Percentiles rank a stretch among this genome's conserved stretches.
Conservation (phyloP, 1,284 basidiomycete species). For the Erythrobasidium hasegawianum region DNA sequence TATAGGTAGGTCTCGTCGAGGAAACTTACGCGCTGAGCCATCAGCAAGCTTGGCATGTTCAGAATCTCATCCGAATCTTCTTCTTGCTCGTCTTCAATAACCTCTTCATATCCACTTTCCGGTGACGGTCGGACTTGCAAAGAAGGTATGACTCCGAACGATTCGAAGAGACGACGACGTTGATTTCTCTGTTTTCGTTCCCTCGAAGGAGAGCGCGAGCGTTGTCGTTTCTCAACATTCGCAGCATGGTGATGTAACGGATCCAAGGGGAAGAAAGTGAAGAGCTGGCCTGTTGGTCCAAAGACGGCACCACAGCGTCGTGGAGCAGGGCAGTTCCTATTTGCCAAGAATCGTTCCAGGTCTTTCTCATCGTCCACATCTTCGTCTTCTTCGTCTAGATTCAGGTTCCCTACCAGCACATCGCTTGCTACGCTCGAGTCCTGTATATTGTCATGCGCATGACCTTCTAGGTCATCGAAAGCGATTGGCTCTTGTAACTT, state of each 20-base stretch:
- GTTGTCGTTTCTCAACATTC: constrained; percentile 44
- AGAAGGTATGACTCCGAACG: constrained; percentile 33
- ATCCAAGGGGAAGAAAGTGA: constrained; percentile 70
- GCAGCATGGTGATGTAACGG: constrained; percentile 47
- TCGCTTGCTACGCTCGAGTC: not conserved
- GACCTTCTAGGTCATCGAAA: constrained; percentile 46
- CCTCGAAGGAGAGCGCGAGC: constrained; percentile 47
- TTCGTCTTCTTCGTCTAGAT: constrained; percentile 45
- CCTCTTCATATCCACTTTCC: constrained; percentile 20
- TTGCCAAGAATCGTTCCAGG: constrained; percentile 52
- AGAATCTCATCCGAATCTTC: constrained; percentile 30
- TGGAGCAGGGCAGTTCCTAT: constrained; percentile 72
- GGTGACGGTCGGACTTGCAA: constrained; percentile 6
- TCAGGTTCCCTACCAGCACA: not conserved
- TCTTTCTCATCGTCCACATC: constrained; percentile 45
- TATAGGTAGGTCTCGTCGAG: not conserved
- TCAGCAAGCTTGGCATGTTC: constrained; percentile 2
- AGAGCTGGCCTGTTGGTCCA: constrained; percentile 71
- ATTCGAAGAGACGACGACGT: constrained; percentile 28
- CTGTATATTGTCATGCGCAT: constrained; percentile 45
- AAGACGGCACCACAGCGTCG: constrained; percentile 76
- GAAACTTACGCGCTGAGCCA: not conserved
- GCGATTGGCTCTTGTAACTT: constrained; percentile 41
- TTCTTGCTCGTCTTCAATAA: constrained; percentile 10
- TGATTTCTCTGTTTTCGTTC: constrained; percentile 16